A percentile compares a stretch with the other conserved stretches of the same genome.
Conservation (phyloP, 371 early-diverging fungal genomes). For the Syncephalastrum sp. region DNA sequence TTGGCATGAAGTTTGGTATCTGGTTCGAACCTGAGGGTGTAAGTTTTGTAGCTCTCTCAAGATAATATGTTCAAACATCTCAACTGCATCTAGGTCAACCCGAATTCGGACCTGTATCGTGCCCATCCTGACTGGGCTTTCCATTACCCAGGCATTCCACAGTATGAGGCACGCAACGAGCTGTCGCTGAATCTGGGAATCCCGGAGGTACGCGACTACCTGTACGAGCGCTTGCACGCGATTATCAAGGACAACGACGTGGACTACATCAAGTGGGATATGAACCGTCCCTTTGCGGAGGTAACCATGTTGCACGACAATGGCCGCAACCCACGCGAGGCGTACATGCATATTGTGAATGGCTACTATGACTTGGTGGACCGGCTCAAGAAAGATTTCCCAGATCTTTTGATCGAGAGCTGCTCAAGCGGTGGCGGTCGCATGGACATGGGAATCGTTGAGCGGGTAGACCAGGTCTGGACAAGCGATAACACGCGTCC, state of each 20-base stretch:
- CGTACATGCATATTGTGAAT: constrained; percentile 22
- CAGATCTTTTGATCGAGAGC: constrained; percentile 30
- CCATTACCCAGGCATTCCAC: constrained; percentile 15
- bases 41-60: not conserved
- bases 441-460: constrained; percentile 28
- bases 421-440: constrained; percentile 50
- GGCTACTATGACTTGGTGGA: constrained; percentile 23
- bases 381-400: constrained; percentile 20
- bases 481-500: constrained; percentile 41
- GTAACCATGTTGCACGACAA: constrained; percentile 11
- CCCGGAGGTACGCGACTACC: constrained; percentile 27
- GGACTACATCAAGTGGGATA: constrained; percentile 51
- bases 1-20: constrained; percentile 54
- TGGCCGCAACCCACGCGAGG: constrained; percentile 19
- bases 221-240: constrained; percentile 12
- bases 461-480: constrained; percentile 29
- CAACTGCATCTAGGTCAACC: constrained; percentile 24
- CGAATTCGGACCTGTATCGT: constrained; percentile 40
- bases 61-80: not conserved
- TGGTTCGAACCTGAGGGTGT: constrained; percentile 60
- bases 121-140: constrained; percentile 48
- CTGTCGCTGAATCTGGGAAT: constrained; percentile 32
- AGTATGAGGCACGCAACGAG: constrained; percentile 29
- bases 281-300: constrained; percentile 38
- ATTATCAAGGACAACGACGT: constrained; percentile 24